Evolutionary conservation across 106 monocot species (phyloP), one percentile per base, ranked within the genome.

Genomic region (Posidonia australis): DNA sequence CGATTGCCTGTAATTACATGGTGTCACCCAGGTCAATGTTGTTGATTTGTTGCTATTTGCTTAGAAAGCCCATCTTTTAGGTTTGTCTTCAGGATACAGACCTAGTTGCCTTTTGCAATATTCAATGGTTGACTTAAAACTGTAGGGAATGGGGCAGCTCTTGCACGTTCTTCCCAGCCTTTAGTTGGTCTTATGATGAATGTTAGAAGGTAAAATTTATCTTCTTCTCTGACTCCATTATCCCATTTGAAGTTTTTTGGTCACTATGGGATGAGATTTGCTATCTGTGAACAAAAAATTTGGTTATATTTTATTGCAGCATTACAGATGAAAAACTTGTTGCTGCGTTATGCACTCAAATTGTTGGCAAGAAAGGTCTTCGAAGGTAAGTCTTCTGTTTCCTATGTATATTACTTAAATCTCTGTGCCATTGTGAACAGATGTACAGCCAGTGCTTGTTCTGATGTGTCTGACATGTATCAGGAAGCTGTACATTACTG

Each of bases 261-360:
- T 24, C 23, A 55, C 7, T 36, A 36, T 36, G 36, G 36, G 28
- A 26, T 57, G 26, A 57, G 26, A 28, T 1, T 13, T 30, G 2
- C 6, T 57, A 57, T 57, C 30, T 57, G 21, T 25, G 14, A 27
- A 26, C 57, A 57, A 61, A 17, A 18, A 61, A 3, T 10, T 0
- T 61, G 61, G 29, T 12, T 61, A n/a, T n/a, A n/a, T n/a, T 42
- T 10, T 32, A 63, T 72, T 84, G 72, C 68, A 96, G 96, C 67
- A 77, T 80, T 82, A 76, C 84, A 53, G 96, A 96, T 90, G 96
- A 96, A 80, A 96, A 86, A 65, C 90, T 96, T 80, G 96, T 81
- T 77, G 84, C 90, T 79, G 86, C 82, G 62, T 80, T 96, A 51
- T 90, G 90, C 65, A 79, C 79, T 67, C 54, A 70, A 47, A 69